Evolutionary conservation across 768 basidiomycete genomes (phyloP).

Genomic region (Collybia sordida): DNA sequence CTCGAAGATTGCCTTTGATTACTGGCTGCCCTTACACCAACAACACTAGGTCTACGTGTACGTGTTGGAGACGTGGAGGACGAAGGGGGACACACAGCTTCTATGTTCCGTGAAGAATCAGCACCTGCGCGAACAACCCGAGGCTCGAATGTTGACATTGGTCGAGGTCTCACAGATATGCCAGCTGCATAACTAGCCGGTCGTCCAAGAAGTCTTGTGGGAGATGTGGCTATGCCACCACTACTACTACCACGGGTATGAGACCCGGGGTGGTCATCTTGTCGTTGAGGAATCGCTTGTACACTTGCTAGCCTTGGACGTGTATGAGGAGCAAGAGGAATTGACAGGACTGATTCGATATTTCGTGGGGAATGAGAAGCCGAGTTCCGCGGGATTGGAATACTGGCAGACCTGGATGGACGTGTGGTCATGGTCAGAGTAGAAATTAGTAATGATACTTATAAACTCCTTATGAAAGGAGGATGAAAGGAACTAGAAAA

Average conservation of each 20-base stretch:
- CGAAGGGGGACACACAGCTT: conserved; percentile 42
- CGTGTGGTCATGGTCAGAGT: conserved; percentile 42
- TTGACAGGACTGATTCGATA: conserved; percentile 66
- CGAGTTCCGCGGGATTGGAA: conserved; percentile 59
- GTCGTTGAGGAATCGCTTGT: conserved; percentile 23
- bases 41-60: conserved; percentile 45
- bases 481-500: neutral
- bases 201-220: conserved; percentile 42
- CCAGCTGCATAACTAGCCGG: conserved; percentile 38
- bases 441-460: neutral
- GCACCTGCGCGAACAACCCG: conserved; percentile 62
- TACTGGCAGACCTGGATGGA: conserved; percentile 62
- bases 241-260: conserved; percentile 33
- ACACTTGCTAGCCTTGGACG: conserved; percentile 39
- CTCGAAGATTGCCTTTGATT: conserved; percentile 26
- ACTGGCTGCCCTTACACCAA: conserved; percentile 25
- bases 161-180: conserved; percentile 30
- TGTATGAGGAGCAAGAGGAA: conserved; percentile 47
- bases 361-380: conserved; percentile 50
- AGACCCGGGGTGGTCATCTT: conserved; percentile 35
- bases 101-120: conserved; percentile 36
- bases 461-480: neutral
- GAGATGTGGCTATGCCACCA: conserved; percentile 26
- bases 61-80: conserved; percentile 44
- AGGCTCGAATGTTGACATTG: conserved; percentile 52